Evolutionary conservation across 2,329 filamentous ascomycete species (phyloP).

Genomic region (Ophiostoma novo-ulmi): DNA sequence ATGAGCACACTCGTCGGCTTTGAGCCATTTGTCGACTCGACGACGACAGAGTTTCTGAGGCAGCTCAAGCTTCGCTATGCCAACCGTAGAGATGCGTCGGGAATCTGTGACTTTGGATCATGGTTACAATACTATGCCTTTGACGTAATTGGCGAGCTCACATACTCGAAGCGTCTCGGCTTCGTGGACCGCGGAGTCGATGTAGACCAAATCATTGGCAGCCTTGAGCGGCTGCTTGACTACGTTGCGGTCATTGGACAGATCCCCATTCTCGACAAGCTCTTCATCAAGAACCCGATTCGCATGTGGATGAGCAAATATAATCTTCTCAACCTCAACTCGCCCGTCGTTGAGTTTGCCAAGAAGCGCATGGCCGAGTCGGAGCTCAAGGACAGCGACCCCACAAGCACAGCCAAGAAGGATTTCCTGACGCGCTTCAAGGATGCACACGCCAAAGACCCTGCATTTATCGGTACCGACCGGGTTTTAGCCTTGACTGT

Average conservation of each 20-base stretch:
- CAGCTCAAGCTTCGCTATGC: conserved; percentile 25
- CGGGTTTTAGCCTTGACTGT: background rate
- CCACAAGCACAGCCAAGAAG: too few species aligned
- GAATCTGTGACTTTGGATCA: background rate
- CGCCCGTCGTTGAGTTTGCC: conserved; percentile 3
- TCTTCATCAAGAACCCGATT: background rate
- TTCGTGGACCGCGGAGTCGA: background rate
- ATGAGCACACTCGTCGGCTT: conserved; percentile 28
- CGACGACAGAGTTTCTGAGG: conserved; percentile 29
- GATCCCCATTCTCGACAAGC: background rate
- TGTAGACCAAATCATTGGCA: background rate
- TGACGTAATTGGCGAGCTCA: conserved; percentile 17
- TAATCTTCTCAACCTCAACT: background rate
- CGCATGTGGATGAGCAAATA: background rate
- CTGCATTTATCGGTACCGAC: background rate
- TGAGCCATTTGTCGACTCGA: conserved; percentile 28
- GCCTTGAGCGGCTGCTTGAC: background rate
- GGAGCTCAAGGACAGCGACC: too few species aligned
- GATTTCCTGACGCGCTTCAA: background rate
- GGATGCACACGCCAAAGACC: background rate
- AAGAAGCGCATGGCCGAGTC: background rate
- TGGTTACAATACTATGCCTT: conserved; percentile 16
- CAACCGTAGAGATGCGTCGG: background rate
- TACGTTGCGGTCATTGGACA: background rate
- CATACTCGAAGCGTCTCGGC: background rate